Percentiles rank a stretch among this genome's conserved stretches.
phyloP scores from a whole-genome alignment of 1,139 yeast genomes.

The Taphrina deformans region DNA sequence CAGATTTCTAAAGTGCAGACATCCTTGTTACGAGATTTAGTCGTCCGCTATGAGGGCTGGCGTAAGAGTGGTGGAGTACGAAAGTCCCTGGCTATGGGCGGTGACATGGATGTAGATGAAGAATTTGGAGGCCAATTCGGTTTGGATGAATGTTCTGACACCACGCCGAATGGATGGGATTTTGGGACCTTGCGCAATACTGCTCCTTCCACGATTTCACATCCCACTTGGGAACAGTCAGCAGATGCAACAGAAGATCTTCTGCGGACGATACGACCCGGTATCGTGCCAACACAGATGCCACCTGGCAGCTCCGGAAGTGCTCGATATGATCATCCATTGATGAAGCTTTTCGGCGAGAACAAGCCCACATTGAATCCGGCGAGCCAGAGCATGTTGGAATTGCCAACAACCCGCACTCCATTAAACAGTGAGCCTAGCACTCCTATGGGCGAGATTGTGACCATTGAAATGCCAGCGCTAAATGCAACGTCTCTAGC shows the following conservation, averaged over 20 bases:
- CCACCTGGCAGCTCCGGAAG: neutral
- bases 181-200: slow-evolving; percentile 41
- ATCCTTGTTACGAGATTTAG: slow-evolving; percentile 64
- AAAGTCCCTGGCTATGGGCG: slow-evolving; percentile 20
- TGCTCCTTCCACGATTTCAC: neutral
- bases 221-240: slow-evolving; percentile 29
- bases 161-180: slow-evolving; percentile 47
- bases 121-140: slow-evolving; percentile 32
- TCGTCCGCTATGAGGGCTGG: slow-evolving; percentile 80
- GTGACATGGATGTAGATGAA: slow-evolving; percentile 26
- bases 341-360: slow-evolving; percentile 27
- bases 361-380: neutral
- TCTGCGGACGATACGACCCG: slow-evolving; percentile 18
- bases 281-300: neutral
- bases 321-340: slow-evolving; percentile 23
- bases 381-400: slow-evolving; percentile 13
- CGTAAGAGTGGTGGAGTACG: slow-evolving; percentile 50
- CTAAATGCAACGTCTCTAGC: slow-evolving; percentile 28
- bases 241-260: slow-evolving; percentile 30
- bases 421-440: neutral
- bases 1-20: slow-evolving; percentile 63
- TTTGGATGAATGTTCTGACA: slow-evolving; percentile 39
- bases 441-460: slow-evolving; percentile 14
- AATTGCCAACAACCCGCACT: neutral
- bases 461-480: slow-evolving; percentile 30